Evolutionary conservation across 805 yeast genomes (phyloP).

Genomic region (Ogataea wickerhamii): DNA sequence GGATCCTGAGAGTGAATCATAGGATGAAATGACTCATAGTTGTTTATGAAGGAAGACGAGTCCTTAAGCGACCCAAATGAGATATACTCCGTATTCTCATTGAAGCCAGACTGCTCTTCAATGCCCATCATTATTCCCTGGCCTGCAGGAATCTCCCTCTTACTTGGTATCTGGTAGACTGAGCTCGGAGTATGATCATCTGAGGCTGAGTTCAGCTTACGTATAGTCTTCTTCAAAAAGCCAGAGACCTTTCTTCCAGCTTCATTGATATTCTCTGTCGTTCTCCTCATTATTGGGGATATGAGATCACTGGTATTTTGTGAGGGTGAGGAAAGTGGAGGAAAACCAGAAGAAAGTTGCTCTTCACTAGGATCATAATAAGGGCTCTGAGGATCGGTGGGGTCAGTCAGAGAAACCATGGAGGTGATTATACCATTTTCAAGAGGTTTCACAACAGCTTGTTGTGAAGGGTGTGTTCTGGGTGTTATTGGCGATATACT

Average conservation of each 20-base stretch:
- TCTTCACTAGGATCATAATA: conserved; percentile 18
- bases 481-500: conserved; percentile 16
- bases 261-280: conserved; percentile 24
- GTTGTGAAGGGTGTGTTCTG: conserved; percentile 14
- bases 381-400: conserved; percentile 22
- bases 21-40: conserved; percentile 10
- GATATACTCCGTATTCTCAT: conserved; percentile 31
- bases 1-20: conserved; percentile 3
- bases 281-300: conserved; percentile 23
- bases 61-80: conserved; percentile 40
- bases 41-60: conserved; percentile 18
- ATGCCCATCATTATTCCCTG: conserved; percentile 3
- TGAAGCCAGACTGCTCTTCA: conserved; percentile 3
- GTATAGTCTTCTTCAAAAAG: conserved; percentile 25
- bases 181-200: conserved; percentile 3
- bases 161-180: not conserved
- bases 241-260: conserved; percentile 29
- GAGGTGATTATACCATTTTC: conserved; percentile 18
- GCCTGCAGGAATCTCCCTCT: conserved; percentile 6
- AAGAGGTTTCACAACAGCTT: conserved; percentile 8
- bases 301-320: conserved; percentile 17
- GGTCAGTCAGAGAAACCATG: conserved; percentile 19
- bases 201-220: conserved; percentile 10
- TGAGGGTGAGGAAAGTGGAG: conserved; percentile 7
- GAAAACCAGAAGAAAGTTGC: conserved; percentile 6